These are phyloP conservation scores for Colletotrichum lindemuthianum DNA, from an alignment of 2,329 filamentous ascomycete species.

Conservation along the genomic window DNA sequence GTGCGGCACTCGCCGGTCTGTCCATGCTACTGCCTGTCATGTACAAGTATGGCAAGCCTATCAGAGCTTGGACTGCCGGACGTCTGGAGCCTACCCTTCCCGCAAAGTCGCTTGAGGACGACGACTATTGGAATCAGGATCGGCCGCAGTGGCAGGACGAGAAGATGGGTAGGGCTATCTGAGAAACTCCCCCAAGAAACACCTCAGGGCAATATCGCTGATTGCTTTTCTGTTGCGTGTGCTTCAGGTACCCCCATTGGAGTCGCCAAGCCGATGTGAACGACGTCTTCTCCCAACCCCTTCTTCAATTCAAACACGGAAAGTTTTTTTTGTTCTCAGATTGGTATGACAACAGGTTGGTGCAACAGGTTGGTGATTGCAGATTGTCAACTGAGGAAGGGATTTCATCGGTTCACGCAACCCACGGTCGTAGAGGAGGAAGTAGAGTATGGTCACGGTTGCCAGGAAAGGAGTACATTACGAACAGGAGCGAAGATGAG, in stretches of 20 bases:
- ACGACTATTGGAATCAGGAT: slow-evolving; percentile 37
- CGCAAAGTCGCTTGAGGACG: slow-evolving; percentile 33
- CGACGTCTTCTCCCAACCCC: neutral
- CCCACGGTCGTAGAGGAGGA: slow-evolving; percentile 8
- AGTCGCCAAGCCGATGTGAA: slow-evolving; percentile 22
- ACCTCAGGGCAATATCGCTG: slow-evolving; percentile 1
- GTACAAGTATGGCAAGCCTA: slow-evolving; percentile 39
- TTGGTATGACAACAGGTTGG: too few relatives aligned
- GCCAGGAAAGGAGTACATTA: too few relatives aligned
- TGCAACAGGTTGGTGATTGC: neutral
- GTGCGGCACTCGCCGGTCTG: slow-evolving; percentile 44
- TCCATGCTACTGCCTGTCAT: slow-evolving; percentile 45
- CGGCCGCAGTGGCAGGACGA: slow-evolving; percentile 34
- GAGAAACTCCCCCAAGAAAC: neutral
- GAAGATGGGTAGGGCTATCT: slow-evolving; percentile 31
- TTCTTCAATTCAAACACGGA: neutral
- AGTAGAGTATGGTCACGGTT: too few relatives aligned
- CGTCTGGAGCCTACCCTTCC: slow-evolving; percentile 28
- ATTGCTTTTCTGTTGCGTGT: neutral
- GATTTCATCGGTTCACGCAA: neutral
- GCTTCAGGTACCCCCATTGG: slow-evolving; percentile 18
- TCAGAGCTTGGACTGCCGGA: slow-evolving; percentile 36
- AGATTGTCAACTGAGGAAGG: neutral
- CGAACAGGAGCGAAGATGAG: too few relatives aligned
- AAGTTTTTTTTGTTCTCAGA: too few relatives aligned